These are phyloP conservation scores for Spathaspora sp. DNA, from an alignment of 1,139 yeast species.

Conservation along the genomic window DNA sequence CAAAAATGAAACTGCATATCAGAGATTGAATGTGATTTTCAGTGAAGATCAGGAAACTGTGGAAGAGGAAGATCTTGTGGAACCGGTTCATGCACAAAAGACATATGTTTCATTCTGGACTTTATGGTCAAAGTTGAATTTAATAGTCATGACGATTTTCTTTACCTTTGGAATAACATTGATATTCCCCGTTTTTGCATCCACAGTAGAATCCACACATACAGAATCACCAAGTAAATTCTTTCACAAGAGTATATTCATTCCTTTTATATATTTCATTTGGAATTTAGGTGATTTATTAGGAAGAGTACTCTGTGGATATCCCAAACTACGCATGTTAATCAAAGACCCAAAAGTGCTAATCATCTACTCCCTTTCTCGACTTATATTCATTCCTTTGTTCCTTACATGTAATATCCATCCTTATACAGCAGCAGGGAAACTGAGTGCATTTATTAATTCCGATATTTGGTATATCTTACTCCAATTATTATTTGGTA, in stretches of 20 bases:
- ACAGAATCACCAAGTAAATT: conserved; percentile 26
- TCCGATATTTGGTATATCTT: conserved; percentile 69
- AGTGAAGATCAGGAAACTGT: conserved; percentile 10
- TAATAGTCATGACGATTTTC: conserved; percentile 69
- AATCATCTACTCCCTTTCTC: conserved; percentile 50
- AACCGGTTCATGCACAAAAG: conserved; percentile 19
- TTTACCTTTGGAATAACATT: conserved; percentile 75
- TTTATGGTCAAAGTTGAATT: conserved; percentile 58
- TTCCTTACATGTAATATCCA: conserved; percentile 68
- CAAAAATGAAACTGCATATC: conserved; percentile 22
- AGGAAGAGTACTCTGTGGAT: conserved; percentile 73
- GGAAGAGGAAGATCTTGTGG: conserved; percentile 12
- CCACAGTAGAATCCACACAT: conserved; percentile 57
- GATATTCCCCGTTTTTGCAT: conserved; percentile 88
- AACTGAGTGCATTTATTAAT: conserved; percentile 38
- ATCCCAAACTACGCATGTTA: conserved; percentile 36
- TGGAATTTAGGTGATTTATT: conserved; percentile 90
- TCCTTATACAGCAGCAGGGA: conserved; percentile 20
- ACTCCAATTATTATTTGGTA: conserved; percentile 75
- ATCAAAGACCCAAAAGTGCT: conserved; percentile 41
- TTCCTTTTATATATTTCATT: conserved; percentile 71
- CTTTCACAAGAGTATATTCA: conserved; percentile 51
- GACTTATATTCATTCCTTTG: conserved; percentile 61
- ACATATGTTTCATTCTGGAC: conserved; percentile 46
- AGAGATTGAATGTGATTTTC: conserved; percentile 16